Conservation (phyloP, 192 early-diverging fungal genomes). For the Pecoramyces ruminantium region DNA sequence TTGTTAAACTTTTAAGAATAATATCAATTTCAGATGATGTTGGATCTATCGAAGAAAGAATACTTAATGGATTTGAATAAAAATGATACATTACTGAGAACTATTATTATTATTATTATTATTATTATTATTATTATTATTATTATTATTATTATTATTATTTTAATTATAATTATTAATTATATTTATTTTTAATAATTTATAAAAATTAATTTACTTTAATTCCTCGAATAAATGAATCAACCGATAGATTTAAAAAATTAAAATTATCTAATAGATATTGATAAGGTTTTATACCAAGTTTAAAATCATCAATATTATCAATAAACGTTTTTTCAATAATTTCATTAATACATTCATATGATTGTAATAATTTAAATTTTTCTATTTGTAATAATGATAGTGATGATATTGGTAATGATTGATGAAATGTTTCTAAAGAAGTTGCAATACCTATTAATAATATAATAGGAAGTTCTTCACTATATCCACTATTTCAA, state of each 20-base stretch:
- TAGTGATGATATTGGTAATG: conserved; percentile 52
- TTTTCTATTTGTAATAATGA: conserved; percentile 55
- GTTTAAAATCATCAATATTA: conserved; percentile 17
- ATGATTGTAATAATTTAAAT: conserved; percentile 62
- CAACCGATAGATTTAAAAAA: conserved; percentile 63
- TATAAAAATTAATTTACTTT: conserved; percentile 23
- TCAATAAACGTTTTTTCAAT: conserved; percentile 26
- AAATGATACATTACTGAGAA: conserved; percentile 76
- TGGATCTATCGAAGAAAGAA: conserved; percentile 21
- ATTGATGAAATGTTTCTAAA: conserved; percentile 62
- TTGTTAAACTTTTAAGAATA: conserved; percentile 4
- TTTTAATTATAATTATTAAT: no score
- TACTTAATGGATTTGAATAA: conserved; percentile 67
- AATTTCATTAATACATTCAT: conserved; percentile 48
- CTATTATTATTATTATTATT: conserved; percentile 1
- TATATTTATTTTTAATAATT: not conserved
- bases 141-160: no score
- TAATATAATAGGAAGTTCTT: conserved; percentile 55
- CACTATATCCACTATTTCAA: conserved; percentile 43
- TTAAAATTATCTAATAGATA: conserved; percentile 64
- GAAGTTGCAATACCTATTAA: conserved; percentile 75
- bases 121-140: no score
- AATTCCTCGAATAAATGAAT: conserved; percentile 46
- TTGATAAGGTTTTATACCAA: conserved; percentile 54
- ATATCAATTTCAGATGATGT: conserved; percentile 3